Evolutionary conservation across 2,329 filamentous ascomycete genomes (phyloP), one percentile per base, ranked within the genome.

Genomic region (Cladosporium velox): DNA sequence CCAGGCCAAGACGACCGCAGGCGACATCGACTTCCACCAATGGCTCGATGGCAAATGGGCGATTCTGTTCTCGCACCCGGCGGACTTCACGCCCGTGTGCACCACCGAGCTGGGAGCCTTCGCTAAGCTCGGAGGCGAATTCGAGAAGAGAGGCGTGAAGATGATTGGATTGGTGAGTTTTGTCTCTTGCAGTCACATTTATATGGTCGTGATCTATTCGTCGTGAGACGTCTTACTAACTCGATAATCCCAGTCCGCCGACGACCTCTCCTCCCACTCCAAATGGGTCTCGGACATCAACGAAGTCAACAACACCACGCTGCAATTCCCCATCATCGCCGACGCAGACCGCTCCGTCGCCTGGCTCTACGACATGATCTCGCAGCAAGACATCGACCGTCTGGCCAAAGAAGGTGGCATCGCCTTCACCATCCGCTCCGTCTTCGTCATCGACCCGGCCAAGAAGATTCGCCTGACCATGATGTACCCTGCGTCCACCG

Each of bases 51-150:
- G 90, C 83, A 89, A 86, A 75, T 94, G 91, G 91, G 88, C 90
- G 67, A 87, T 95, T 70, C 84, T 95, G 73, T 94, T 95, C 85
- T 92, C 90, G 35, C 91, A 94, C 82, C 91, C 91, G 3, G 90
- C 81, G 67, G 93, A 97, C 81, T 97, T 91, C 85, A 97, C 93
- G 1, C 93, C 93, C 64, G 93, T 97, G 67, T 97, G 93, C 86
- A 97, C 93, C 70, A 97, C 93, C 64, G 93, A 97, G 84, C 90
- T 97, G 69, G 93, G 93, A 69, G 93, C 93, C 67, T 96, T 97
- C 75, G 91, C 93, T 73, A 95, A 93, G 82, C 86, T 97, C 70
- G 89, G 92, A 83, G 87, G 88, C 74, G 92, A 97, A 80, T 97
- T 97, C 81, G 86, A 88, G 75, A 92, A 91, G 84, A 89, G 93